phyloP scores from a whole-genome alignment of 495 filamentous ascomycete species.

The Aspergillus indologenus region DNA sequence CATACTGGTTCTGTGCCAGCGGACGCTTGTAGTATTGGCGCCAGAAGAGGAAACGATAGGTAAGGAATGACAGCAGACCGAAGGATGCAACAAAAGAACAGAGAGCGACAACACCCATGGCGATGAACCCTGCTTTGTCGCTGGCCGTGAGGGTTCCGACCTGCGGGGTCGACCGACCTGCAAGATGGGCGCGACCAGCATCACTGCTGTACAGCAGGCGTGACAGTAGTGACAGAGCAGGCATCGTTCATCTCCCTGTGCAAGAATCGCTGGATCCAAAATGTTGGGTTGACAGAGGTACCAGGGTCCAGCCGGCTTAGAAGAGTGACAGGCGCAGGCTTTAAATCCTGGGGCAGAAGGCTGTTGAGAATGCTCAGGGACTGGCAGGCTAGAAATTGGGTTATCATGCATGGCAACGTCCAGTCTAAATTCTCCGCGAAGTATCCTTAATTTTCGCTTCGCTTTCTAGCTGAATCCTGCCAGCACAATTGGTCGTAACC shows the following conservation, averaged over 20 bases:
- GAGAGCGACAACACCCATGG: slow-evolving; percentile 54
- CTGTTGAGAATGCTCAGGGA: not conserved
- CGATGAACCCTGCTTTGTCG: slow-evolving; percentile 45
- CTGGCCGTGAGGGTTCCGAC: slow-evolving; percentile 12
- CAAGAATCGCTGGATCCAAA: not conserved
- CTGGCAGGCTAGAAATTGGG: not conserved
- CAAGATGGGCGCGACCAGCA: not conserved
- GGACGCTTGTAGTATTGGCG: slow-evolving; percentile 41
- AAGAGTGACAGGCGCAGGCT: not conserved
- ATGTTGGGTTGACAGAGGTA: not conserved
- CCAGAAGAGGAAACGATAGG: slow-evolving; percentile 57
- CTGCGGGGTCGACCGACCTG: not conserved
- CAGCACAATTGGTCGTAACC: not conserved
- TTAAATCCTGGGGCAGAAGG: not conserved
- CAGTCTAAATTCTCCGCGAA: slow-evolving; percentile 1
- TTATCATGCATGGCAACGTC: not conserved
- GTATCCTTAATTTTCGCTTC: not conserved
- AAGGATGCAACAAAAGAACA: slow-evolving; percentile 55
- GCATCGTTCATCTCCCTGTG: slow-evolving; percentile 1
- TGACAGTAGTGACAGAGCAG: slow-evolving; percentile 1
- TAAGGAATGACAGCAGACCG: slow-evolving; percentile 51
- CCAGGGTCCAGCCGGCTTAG: not conserved
- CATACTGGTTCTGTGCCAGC: slow-evolving; percentile 61
- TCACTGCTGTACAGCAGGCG: not conserved
- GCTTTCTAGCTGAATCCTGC: not conserved